phyloP scores from a whole-genome alignment of 169 alveolate species.

The Cryptosporidium ubiquitum region DNA sequence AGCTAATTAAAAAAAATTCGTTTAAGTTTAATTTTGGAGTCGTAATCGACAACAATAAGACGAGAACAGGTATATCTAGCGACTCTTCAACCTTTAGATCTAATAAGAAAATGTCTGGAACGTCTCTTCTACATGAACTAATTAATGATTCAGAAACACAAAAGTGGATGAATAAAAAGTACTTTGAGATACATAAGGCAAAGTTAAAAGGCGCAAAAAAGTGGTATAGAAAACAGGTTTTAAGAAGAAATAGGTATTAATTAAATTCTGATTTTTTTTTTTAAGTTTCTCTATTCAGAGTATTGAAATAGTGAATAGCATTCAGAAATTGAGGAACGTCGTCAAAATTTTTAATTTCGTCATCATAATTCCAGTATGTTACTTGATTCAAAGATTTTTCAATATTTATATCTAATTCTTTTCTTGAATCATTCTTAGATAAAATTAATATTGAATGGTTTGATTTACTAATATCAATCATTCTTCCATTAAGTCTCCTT shows the following conservation, averaged over 20 bases:
- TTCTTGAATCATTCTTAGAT: not conserved
- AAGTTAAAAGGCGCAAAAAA: slow-evolving; percentile 44
- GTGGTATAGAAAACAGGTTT: slow-evolving; percentile 64
- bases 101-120: slow-evolving; percentile 11
- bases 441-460: not conserved
- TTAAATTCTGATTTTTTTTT: not conserved
- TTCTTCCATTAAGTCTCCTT: slow-evolving; percentile 39
- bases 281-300: not conserved
- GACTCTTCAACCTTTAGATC: slow-evolving; percentile 32
- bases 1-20: slow-evolving; percentile 1
- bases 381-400: not conserved
- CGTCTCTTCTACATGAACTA: slow-evolving; percentile 40
- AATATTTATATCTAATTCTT: not conserved
- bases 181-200: slow-evolving; percentile 30
- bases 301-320: not conserved
- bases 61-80: slow-evolving; percentile 21
- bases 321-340: slow-evolving; percentile 57
- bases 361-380: slow-evolving; percentile 64
- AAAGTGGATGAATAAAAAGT: slow-evolving; percentile 69
- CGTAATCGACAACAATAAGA: slow-evolving; percentile 9
- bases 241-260: slow-evolving; percentile 49
- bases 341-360: slow-evolving; percentile 2
- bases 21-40: slow-evolving; percentile 26
- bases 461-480: not conserved
- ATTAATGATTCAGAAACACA: slow-evolving; percentile 46